Base-by-base conservation (phyloP, 2,329 filamentous ascomycete genomes). In the Xylariaceae sp. region DNA sequence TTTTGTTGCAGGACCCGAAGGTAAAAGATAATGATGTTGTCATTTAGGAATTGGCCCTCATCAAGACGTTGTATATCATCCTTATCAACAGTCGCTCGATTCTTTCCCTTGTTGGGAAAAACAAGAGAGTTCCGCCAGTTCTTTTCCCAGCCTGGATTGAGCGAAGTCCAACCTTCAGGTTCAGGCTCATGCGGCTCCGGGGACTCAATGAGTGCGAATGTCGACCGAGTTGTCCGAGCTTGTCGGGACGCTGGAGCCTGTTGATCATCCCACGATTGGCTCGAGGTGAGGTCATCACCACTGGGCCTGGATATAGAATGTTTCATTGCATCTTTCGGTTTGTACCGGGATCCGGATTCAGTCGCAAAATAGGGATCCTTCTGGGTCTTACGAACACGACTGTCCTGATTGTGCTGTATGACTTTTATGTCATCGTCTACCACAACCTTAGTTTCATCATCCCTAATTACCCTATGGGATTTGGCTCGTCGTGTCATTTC, bases 1-100 rank as follows among this genome's bases (percentile, higher is more conserved):
- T 82, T 75, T 55, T 82, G 76, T 68, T 93, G 87, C 5, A 94
- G 77, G 65, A 87, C 90, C 26, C 89, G 87, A 53, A 96, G 79
- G 69, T 96, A 96, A 71, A 97, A 97, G 47, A 85, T 87, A 64
- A 99, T 90, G 24, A 99, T 78, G 68, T 92, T 96, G 76, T 99
- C 95, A 70, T 99, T 99, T 39, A 99, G 76, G 57, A 90, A 96
- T 65, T 96, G 85, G 11, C 87, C 90, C 61, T 96, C 90, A 58
- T 96, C 88, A 2, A 99, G 82, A 37, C 91, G 83, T 17, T 81
- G 76, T 29, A 98, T 86, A 68, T 95, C 91, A n/a, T 82, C 78
- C 59, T 82, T 86, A 54, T 90, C 84, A 1, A 95, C 85, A 1
- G 82, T 85, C 1, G 87, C 85, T 59, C 86, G 82, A 46, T 84